Evolutionary conservation across 1,139 yeast genomes (phyloP), one percentile per base, ranked within the genome.

Genomic region (Suhomyces wounanorum): DNA sequence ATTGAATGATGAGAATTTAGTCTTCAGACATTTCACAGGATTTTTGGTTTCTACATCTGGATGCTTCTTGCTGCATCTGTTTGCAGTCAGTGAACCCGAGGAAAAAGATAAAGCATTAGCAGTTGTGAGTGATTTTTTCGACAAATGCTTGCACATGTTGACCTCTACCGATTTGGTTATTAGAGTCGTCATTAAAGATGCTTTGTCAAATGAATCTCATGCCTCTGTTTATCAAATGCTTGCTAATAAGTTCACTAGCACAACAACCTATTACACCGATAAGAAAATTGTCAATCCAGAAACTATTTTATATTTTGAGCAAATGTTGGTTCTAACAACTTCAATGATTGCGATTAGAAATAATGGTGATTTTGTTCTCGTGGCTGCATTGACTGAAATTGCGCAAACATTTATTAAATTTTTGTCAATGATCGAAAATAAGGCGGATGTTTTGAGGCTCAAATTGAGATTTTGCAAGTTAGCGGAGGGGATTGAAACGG

Each of bases 11-110:
- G 75, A 72, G 17, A 73, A 67, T 45, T 53, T 72, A 18, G 77
- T 83, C 23, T 82, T 82, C 60, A 73, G 87, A 54, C 85, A 83
- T 59, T 81, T 73, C 57, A 82, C 87, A 0, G 88, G 89, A 1
- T 81, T 83, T 53, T 64, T 84, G 44, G 85, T 85, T 0, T 77
- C 85, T 3, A 72, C 82, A 0, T 74, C 85, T 9, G 89, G 89
- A 21, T 72, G 83, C 40, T 78, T 84, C 51, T 64, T 79, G 14
- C 60, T 64, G 18, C 68, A 70, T 18, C 66, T 65, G 14, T 69
- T 73, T 48, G 55, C 66, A 3, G 56, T 55, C 7, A 59, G 64
- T 38, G 69, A 68, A 43, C 55, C 60, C 1, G 68, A 59, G 8
- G 58, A 61, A 52, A 69, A 68, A 13, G 55, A 58, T 3, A 70